Evolutionary conservation across 192 early-diverging fungal genomes (phyloP), one percentile per base, ranked within the genome.

Genomic region (Umbelopsis vinacea): DNA sequence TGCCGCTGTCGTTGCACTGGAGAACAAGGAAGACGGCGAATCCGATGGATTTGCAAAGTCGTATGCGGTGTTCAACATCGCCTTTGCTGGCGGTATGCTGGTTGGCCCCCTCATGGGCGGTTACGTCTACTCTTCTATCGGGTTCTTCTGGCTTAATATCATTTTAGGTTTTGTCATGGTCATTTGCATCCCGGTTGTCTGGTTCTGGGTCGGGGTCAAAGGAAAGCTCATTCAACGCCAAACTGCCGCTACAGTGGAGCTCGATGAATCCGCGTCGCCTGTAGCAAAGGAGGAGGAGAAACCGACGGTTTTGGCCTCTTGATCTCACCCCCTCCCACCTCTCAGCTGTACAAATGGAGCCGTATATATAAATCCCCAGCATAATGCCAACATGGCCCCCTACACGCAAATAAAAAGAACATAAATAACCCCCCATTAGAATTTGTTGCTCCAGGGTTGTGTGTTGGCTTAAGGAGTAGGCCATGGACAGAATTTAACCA

Each of bases 1-100:
- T 46, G 79, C 76, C 1, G 69, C 70, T 1, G 79, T 81, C 4
- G 81, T 82, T 14, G 75, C 71, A 8, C 33, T 67, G 6, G 78
- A 76, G 24, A 79, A 79, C 35, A 74, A 71, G 3, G 50, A 71
- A 6, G 76, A 74, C 15, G 77, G 77, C 11, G 76, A 76, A 4
- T 57, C 73, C 2, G 81, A 82, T 70, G 83, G 83, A 14, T 75
- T 82, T 21, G 83, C 83, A 22, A 67, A 75, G 15, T 77, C 78
- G 6, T 82, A 80, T 73, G 78, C 80, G 11, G 29, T 82, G 22
- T 82, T 82, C 67, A 85, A 85, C 74, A 78, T 80, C 38, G 76
- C 74, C 14, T 85, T 78, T 66, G 73, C 70, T n/a, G 69, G 69
- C 37, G 78, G 78, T 69, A 71, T 72, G 63, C 63, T 70, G 46